phyloP scores from a whole-genome alignment of 352 stramenopile species.

The Globisporangium takayamanum region DNA sequence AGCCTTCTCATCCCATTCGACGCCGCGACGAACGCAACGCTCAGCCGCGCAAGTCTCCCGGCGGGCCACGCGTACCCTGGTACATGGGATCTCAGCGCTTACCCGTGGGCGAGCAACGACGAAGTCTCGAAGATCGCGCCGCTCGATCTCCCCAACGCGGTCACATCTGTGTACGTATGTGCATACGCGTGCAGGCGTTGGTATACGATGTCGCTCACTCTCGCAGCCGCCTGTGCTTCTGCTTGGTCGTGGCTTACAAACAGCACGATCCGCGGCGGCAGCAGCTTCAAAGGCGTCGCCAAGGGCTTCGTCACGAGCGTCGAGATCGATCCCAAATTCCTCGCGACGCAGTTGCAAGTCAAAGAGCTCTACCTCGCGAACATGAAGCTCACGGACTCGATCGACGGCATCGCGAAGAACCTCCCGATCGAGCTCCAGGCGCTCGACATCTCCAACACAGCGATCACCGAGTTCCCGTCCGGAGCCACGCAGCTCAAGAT shows the following conservation, averaged over 20 bases:
- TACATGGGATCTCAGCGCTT: neutral
- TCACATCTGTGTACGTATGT: constrained; percentile 1
- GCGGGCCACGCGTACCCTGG: neutral
- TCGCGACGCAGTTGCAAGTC: neutral
- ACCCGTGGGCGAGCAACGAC: constrained; percentile 5
- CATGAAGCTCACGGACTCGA: neutral
- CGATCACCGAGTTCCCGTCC: constrained; percentile 1
- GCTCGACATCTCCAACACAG: constrained; percentile 1
- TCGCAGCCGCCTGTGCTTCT: no score
- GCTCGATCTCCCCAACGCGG: neutral
- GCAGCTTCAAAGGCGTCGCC: neutral
- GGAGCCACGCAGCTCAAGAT: neutral
- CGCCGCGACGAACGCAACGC: neutral
- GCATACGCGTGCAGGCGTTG: no score
- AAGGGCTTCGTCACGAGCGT: constrained; percentile 5
- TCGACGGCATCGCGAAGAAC: neutral
- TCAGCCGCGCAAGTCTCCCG: neutral
- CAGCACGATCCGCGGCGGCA: neutral
- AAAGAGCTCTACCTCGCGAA: neutral
- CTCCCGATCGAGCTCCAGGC: neutral
- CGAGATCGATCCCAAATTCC: constrained; percentile 3
- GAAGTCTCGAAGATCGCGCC: neutral
- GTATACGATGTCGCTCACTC: no score
- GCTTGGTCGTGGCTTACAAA: no score
- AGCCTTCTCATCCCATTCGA: constrained; percentile 1